Conservation (phyloP, 148 eudicot species). For the Hydrangea macrophylla region DNA sequence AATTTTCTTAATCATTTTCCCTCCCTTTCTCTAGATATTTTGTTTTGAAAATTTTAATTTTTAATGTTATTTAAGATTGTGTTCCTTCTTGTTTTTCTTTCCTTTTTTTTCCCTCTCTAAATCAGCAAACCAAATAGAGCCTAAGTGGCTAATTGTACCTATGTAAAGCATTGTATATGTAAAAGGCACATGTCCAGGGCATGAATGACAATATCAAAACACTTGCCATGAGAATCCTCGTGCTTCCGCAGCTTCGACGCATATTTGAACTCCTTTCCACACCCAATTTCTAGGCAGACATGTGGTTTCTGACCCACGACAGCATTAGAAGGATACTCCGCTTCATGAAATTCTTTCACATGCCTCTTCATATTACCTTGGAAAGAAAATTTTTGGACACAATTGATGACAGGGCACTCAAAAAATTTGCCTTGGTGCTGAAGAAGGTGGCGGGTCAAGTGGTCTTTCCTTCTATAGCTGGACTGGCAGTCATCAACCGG, state of each 20-base stretch:
- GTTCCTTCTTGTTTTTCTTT: too few relatives aligned
- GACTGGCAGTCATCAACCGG: slow-evolving; percentile 68
- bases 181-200: too few relatives aligned
- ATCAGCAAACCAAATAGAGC: too few relatives aligned
- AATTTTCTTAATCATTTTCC: too few relatives aligned
- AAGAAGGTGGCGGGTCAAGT: slow-evolving; percentile 71
- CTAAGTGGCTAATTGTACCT: not conserved
- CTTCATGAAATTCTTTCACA: slow-evolving; percentile 60
- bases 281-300: slow-evolving; percentile 64
- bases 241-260: slow-evolving; percentile 62
- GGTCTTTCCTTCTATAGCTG: slow-evolving; percentile 85
- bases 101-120: too few relatives aligned
- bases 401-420: slow-evolving; percentile 56
- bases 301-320: slow-evolving; percentile 31
- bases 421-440: slow-evolving; percentile 79
- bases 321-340: slow-evolving; percentile 16
- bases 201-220: not conserved
- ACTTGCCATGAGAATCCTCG: slow-evolving; percentile 71
- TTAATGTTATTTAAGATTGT: too few relatives aligned
- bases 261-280: slow-evolving; percentile 82
- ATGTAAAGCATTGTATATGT: too few relatives aligned
- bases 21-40: too few relatives aligned
- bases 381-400: slow-evolving; percentile 43
- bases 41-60: too few relatives aligned
- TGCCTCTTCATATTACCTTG: slow-evolving; percentile 72